Percentiles rank a stretch among this genome's conserved stretches.
Conservation (phyloP, 1,284 basidiomycete species). For the Takashimella koratensis region DNA sequence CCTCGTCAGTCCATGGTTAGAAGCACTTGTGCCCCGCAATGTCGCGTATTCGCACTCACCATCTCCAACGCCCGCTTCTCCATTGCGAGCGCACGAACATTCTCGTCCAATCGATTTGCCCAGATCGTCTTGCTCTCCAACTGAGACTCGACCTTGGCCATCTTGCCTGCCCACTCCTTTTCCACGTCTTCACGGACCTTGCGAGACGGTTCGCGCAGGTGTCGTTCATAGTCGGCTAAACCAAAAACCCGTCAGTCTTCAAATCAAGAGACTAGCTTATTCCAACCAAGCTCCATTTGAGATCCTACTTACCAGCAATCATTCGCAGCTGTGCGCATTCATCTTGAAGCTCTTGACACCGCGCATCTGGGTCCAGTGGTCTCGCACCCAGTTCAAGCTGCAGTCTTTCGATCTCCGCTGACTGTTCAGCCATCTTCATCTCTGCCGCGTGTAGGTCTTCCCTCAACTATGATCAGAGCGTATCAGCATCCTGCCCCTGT, state of each 20-base stretch:
- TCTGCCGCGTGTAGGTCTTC: constrained; percentile 75
- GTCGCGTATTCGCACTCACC: constrained; percentile 27
- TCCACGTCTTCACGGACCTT: constrained; percentile 76
- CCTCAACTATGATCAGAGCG: no score
- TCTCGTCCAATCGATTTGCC: constrained; percentile 44
- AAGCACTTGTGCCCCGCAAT: no score
- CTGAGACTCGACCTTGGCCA: constrained; percentile 60
- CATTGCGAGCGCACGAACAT: constrained; percentile 31
- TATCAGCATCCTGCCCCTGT: no score
- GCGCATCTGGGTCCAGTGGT: constrained; percentile 34
- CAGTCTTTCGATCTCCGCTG: constrained; percentile 63
- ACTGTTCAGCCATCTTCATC: constrained; percentile 68
- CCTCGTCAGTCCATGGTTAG: neutral
- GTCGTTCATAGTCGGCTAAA: constrained; percentile 46
- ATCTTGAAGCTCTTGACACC: constrained; percentile 43
- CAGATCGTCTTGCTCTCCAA: constrained; percentile 52
- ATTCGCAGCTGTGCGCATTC: constrained; percentile 42
- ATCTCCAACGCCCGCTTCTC: constrained; percentile 32
- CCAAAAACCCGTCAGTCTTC: neutral
- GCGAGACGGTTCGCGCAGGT: constrained; percentile 64
- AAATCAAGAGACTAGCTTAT: neutral
- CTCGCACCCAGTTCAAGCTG: constrained; percentile 44
- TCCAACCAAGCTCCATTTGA: neutral
- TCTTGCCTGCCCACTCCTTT: constrained; percentile 64
- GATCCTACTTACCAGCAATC: constrained; percentile 39